These are phyloP conservation scores for Paracoccidioides brasiliensis DNA, from an alignment of 2,329 filamentous ascomycete genomes.

Conservation along the genomic window DNA sequence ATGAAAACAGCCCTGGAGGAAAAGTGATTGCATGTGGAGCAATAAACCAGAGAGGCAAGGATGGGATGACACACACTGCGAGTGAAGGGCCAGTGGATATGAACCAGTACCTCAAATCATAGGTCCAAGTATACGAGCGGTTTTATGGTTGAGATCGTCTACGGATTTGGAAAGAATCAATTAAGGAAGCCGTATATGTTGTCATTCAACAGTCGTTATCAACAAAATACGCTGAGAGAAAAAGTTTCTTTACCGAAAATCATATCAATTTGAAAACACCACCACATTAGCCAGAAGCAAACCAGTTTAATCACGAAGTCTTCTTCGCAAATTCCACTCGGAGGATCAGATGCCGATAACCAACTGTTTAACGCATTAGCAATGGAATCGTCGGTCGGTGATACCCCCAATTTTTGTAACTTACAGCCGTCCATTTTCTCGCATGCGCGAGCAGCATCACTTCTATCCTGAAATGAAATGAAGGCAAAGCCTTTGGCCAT, in stretches of 20 bases:
- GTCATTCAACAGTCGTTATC: neutral
- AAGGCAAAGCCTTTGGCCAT: slow-evolving; percentile 98
- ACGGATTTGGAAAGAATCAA: neutral
- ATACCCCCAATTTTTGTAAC: slow-evolving; percentile 17
- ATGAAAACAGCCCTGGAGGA: neutral
- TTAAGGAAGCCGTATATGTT: neutral
- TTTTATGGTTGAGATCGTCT: neutral
- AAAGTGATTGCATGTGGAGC: neutral
- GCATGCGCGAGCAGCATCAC: slow-evolving; percentile 82
- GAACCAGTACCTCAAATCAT: neutral
- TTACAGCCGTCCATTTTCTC: slow-evolving; percentile 93
- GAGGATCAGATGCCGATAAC: slow-evolving; percentile 41
- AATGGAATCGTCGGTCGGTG: neutral
- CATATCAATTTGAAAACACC: slow-evolving; percentile 6
- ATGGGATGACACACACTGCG: neutral
- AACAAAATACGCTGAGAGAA: neutral
- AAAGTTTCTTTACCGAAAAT: slow-evolving; percentile 5
- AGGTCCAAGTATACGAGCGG: neutral
- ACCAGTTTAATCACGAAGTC: slow-evolving; percentile 17
- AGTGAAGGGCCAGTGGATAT: neutral
- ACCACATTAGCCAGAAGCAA: slow-evolving; percentile 4
- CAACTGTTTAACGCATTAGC: slow-evolving; percentile 24
- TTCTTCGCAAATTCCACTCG: slow-evolving; percentile 42
- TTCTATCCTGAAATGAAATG: slow-evolving; percentile 85
- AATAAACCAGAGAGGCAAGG: neutral